Evolutionary conservation across 768 basidiomycete species (phyloP).

Genomic region (Hypsizygus marmoreus): DNA sequence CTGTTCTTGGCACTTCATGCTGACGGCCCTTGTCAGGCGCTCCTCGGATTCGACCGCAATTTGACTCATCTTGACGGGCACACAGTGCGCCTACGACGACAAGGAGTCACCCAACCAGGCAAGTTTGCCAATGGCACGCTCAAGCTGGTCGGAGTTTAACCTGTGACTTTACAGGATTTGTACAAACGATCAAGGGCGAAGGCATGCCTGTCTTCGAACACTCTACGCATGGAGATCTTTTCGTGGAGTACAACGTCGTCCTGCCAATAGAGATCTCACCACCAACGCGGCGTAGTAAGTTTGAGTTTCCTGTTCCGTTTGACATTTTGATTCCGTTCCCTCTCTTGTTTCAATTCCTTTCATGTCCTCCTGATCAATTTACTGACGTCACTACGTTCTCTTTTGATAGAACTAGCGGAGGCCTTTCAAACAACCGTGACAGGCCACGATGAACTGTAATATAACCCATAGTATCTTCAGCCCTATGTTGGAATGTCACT

Average conservation of each 20-base stretch:
- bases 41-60: slow-evolving; percentile 95
- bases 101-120: slow-evolving; percentile 92
- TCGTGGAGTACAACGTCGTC: slow-evolving; percentile 91
- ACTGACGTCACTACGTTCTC: slow-evolving; percentile 7
- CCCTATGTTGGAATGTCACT: slow-evolving; percentile 1
- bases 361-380: slow-evolving; percentile 2
- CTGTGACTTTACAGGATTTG: slow-evolving; percentile 59
- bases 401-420: slow-evolving; percentile 24
- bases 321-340: background rate
- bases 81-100: slow-evolving; percentile 64
- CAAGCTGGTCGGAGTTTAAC: background rate
- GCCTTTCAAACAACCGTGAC: slow-evolving; percentile 22
- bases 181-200: slow-evolving; percentile 83
- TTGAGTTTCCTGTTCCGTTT: no score
- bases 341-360: slow-evolving; percentile 4
- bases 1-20: slow-evolving; percentile 1
- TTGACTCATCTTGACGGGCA: slow-evolving; percentile 92
- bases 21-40: slow-evolving; percentile 54
- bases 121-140: slow-evolving; percentile 17
- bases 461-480: slow-evolving; percentile 1
- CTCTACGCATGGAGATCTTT: slow-evolving; percentile 76
- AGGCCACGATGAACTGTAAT: slow-evolving; percentile 27
- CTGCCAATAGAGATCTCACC: slow-evolving; percentile 73
- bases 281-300: slow-evolving; percentile 77
- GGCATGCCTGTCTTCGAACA: slow-evolving; percentile 81